phyloP scores from a whole-genome alignment of 305 asterid species.

The Stenogyne calaminthoides region DNA sequence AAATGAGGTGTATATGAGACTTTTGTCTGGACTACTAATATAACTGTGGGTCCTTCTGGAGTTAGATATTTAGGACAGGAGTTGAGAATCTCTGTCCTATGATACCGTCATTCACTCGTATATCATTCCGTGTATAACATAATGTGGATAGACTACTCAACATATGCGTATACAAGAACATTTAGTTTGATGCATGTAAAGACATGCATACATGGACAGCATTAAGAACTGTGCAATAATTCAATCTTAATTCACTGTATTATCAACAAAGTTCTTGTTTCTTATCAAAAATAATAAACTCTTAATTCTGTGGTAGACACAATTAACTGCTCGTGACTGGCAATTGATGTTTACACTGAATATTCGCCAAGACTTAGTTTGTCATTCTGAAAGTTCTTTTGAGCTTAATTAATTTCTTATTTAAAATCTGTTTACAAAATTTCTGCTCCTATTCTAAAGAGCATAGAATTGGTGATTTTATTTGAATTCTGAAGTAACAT shows the following conservation, averaged over 20 bases:
- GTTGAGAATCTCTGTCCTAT: not conserved
- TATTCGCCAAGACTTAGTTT: not conserved
- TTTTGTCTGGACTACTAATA: not conserved
- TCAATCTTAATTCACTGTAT: not conserved
- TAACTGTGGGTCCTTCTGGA: not conserved
- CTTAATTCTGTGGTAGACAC: not conserved
- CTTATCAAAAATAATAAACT: not conserved
- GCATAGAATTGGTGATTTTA: not conserved
- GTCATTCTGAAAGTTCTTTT: conserved; percentile 21
- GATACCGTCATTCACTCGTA: not conserved
- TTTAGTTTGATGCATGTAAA: not conserved
- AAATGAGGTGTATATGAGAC: not conserved
- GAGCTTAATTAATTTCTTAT: not conserved
- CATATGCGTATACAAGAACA: conserved; percentile 6
- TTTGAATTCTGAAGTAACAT: conserved; percentile 3
- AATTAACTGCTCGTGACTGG: conserved; percentile 13
- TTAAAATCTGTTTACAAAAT: conserved; percentile 1
- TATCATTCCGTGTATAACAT: not conserved
- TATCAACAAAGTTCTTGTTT: too few relatives aligned
- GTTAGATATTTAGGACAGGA: not conserved
- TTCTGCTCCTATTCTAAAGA: conserved; percentile 13
- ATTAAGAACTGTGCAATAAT: conserved; percentile 2
- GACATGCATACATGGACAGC: not conserved
- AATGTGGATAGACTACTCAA: not conserved
- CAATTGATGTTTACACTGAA: not conserved